phyloP scores from a whole-genome alignment of 129 eudicot genomes.

The Flaveria linearis region DNA sequence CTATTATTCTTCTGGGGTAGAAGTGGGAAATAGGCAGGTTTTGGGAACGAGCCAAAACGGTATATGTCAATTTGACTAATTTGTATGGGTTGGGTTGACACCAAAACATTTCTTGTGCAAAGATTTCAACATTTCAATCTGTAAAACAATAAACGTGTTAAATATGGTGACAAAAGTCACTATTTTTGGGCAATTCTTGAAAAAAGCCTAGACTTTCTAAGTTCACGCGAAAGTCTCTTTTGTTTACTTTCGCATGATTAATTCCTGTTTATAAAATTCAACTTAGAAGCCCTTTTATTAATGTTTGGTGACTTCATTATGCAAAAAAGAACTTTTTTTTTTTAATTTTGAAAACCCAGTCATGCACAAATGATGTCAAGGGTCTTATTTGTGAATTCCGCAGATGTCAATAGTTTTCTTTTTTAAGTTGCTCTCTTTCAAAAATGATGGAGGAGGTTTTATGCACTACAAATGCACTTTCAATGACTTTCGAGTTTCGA shows the following conservation, averaged over 20 bases:
- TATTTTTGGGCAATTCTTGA: background rate
- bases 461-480: too few species aligned
- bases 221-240: background rate
- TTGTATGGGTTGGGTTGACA: background rate
- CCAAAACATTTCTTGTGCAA: background rate
- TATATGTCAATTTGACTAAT: background rate
- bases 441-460: too few species aligned
- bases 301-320: background rate
- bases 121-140: background rate
- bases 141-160: background rate
- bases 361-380: background rate
- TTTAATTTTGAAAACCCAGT: background rate
- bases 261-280: background rate
- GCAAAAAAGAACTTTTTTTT: background rate
- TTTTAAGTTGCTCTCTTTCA: background rate
- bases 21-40: slow-evolving; percentile 8
- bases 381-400: background rate
- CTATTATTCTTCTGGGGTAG: background rate
- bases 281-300: background rate
- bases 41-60: background rate
- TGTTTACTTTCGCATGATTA: background rate
- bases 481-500: background rate
- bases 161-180: background rate
- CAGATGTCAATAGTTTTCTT: background rate
- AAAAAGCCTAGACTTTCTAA: background rate